phyloP scores from a whole-genome alignment of 2,329 filamentous ascomycete species.

The Penicillium italicum region DNA sequence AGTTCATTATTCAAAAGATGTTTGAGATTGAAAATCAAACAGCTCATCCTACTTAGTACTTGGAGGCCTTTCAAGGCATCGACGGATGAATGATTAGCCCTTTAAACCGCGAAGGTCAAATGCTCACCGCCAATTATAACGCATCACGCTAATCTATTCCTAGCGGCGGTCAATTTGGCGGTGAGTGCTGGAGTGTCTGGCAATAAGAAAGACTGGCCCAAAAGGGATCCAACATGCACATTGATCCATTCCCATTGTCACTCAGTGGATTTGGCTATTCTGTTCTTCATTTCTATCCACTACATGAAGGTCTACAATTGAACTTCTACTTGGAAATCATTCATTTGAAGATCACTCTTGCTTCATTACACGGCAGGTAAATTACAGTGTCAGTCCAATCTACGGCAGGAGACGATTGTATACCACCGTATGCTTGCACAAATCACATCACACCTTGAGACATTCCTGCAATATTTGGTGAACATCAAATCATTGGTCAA shows the following conservation, averaged over 20 bases:
- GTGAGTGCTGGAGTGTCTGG: constrained; percentile 13
- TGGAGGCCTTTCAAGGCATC: background rate
- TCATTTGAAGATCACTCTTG: background rate
- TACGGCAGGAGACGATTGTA: constrained; percentile 5
- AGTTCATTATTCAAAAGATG: too few relatives aligned
- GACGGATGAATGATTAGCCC: background rate
- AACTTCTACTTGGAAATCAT: background rate
- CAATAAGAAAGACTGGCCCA: constrained; percentile 20
- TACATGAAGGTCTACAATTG: background rate
- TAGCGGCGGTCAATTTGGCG: constrained; percentile 11
- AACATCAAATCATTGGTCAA: background rate
- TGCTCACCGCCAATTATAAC: background rate
- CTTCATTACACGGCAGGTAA: background rate
- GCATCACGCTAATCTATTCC: background rate
- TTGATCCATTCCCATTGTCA: constrained; percentile 15
- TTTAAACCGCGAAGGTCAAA: constrained; percentile 1
- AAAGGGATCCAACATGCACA: constrained; percentile 26
- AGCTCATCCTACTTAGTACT: background rate
- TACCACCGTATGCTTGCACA: background rate
- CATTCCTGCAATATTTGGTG: background rate
- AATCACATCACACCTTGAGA: background rate
- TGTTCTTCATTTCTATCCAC: background rate
- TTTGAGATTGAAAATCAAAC: background rate
- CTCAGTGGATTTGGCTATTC: background rate
- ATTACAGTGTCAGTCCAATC: background rate